Evolutionary conservation across 2,329 filamentous ascomycete genomes (phyloP), one percentile per base, ranked within the genome.

Genomic region (Emmonsiellopsis sp.): DNA sequence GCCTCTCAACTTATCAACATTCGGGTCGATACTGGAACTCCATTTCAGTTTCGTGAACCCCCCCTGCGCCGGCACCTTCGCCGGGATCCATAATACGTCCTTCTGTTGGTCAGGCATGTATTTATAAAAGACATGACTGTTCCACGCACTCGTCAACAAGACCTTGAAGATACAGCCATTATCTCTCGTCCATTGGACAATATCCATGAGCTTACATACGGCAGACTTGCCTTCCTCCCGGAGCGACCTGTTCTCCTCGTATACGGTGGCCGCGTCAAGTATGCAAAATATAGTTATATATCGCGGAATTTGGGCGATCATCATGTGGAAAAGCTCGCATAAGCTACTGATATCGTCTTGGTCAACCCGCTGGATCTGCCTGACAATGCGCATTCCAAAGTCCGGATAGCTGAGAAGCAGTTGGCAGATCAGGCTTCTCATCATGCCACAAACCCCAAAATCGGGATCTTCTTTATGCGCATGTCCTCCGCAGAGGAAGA

Each of bases 21-120:
- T 37, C 9, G 21, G 32, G 6, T 17, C 47, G 17, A 49, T 11
- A 32, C 47, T 40, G 21, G 47, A n/a, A 49, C 40, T n/a, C 47
- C 47, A 49, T 49, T 49, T 49, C 47, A 49, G 39, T n/a, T n/a
- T 49, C 4, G 47, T 49, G 40, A 49, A 49, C 3, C 47, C 47
- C 3, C 47, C 47, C 21, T 40, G 34, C 21, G 47, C 34, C 11
- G 47, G 36, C 13, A 49, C 47, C 36, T 49, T 49, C 7, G 47
- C 47, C 14, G 47, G 47, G 21, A 40, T 40, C 47, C 47, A 49
- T 9, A 49, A 14, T 13, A 49, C 36, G 32, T 40, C 34, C 13
- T 49, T 49, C 47, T 49, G 34, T 27, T 27, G 34, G 32, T 49
- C 47, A 17, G 36, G 47, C 21, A 49, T 21, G 13, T 40, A 33